A percentile compares a stretch with the other conserved stretches of the same genome.
phyloP scores from a whole-genome alignment of 2,329 filamentous ascomycete genomes.

The Hortaea werneckii region DNA sequence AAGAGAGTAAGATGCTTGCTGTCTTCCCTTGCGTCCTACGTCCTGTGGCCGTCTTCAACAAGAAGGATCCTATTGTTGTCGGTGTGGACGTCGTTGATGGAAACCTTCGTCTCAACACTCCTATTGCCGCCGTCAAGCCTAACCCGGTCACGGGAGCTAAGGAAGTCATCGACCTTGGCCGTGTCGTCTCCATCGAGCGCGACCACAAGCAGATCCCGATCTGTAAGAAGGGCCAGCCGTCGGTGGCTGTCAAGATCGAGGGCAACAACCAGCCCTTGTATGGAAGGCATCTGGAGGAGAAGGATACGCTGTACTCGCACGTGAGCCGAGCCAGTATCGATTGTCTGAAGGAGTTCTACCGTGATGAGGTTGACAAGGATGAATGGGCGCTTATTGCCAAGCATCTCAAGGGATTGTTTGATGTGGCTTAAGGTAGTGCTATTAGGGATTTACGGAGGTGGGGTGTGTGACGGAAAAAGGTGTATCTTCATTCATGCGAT shows the following conservation, averaged over 20 bases:
- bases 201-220: constrained; percentile 91
- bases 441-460: background rate
- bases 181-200: constrained; percentile 88
- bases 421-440: constrained; percentile 40
- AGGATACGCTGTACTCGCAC: constrained; percentile 75
- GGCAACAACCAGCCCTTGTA: constrained; percentile 86
- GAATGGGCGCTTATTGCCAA: constrained; percentile 94
- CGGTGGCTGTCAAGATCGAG: constrained; percentile 96
- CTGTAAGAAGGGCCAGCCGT: constrained; percentile 95
- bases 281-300: constrained; percentile 77
- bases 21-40: constrained; percentile 93
- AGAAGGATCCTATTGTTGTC: constrained; percentile 88
- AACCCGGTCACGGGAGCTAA: constrained; percentile 71
- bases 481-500: background rate
- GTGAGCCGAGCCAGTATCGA: constrained; percentile 87
- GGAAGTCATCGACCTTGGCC: constrained; percentile 73
- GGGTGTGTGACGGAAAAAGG: background rate
- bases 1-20: constrained; percentile 87
- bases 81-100: constrained; percentile 95
- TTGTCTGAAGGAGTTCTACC: constrained; percentile 91
- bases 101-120: constrained; percentile 74
- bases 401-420: constrained; percentile 78
- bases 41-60: constrained; percentile 94
- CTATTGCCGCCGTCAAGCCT: constrained; percentile 74
- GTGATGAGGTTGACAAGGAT: constrained; percentile 75